phyloP scores from a whole-genome alignment of 2,329 filamentous ascomycete species.

The Phymatotrichopsis omnivora region DNA sequence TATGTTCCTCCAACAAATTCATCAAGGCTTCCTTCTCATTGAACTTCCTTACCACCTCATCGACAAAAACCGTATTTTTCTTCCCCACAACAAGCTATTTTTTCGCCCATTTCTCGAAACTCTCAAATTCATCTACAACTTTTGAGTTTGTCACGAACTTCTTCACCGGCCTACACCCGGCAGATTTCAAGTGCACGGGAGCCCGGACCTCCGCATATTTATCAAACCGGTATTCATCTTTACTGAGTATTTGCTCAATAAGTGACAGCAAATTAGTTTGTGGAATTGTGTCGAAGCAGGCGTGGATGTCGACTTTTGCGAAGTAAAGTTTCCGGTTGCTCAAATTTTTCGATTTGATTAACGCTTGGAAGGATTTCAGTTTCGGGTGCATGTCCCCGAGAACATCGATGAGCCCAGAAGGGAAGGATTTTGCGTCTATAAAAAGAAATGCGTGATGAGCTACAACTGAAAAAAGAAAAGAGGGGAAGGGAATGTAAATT shows the following conservation, averaged over 20 bases:
- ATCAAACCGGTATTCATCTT: slow-evolving; percentile 56
- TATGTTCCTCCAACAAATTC: slow-evolving; percentile 62
- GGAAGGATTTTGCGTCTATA: slow-evolving; percentile 42
- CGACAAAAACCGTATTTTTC: too few relatives aligned
- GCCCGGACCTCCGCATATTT: slow-evolving; percentile 64
- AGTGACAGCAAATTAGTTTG: slow-evolving; percentile 62
- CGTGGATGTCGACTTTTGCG: slow-evolving; percentile 84
- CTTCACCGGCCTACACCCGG: slow-evolving; percentile 36
- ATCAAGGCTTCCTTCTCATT: slow-evolving; percentile 53
- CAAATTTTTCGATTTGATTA: slow-evolving; percentile 36
- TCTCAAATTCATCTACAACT: too few relatives aligned
- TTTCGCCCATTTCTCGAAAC: too few relatives aligned
- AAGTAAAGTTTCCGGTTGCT: slow-evolving; percentile 54
- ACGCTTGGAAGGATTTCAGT: slow-evolving; percentile 56
- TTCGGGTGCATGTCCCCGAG: slow-evolving; percentile 66
- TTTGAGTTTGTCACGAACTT: not conserved
- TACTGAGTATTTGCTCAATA: slow-evolving; percentile 44
- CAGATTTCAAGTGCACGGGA: too few relatives aligned
- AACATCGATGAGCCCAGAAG: slow-evolving; percentile 67
- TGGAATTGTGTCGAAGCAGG: slow-evolving; percentile 92
- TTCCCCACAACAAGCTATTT: too few relatives aligned
- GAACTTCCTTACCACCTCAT: too few relatives aligned
- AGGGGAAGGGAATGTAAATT: too few relatives aligned
- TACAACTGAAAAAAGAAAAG: too few relatives aligned
- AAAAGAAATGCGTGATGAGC: too few relatives aligned